Conservation (phyloP, 2,329 filamentous ascomycete species). For the Byssothecium circinans region DNA sequence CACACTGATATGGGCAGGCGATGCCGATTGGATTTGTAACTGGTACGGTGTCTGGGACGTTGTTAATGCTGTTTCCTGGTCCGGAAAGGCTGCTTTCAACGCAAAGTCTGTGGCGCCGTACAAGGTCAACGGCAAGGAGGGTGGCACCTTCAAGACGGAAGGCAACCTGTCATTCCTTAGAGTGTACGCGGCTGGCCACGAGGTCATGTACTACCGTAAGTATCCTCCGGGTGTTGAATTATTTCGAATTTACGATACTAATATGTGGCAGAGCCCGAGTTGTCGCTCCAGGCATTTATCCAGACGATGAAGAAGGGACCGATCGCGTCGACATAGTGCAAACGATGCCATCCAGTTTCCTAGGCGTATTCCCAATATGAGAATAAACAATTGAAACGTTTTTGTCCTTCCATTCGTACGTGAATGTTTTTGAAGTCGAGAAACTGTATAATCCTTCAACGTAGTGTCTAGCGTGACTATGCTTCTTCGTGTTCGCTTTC, state of each 20-base stretch:
- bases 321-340: constrained; percentile 39
- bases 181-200: constrained; percentile 50
- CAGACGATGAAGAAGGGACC: constrained; percentile 48
- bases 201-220: constrained; percentile 53
- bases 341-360: background rate
- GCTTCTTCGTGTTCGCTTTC: too few species aligned
- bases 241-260: background rate
- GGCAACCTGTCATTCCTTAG: constrained; percentile 61
- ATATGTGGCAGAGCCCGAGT: constrained; percentile 36
- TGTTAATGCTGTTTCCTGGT: constrained; percentile 39
- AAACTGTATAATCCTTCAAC: too few species aligned
- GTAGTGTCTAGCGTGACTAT: too few species aligned
- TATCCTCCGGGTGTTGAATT: background rate
- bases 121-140: constrained; percentile 50
- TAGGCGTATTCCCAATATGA: background rate
- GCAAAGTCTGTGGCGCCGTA: constrained; percentile 46
- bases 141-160: constrained; percentile 62
- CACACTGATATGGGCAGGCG: constrained; percentile 44
- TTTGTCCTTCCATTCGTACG: too few species aligned
- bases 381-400: background rate
- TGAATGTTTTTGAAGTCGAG: too few species aligned
- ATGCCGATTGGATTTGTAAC: constrained; percentile 48
- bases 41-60: constrained; percentile 46
- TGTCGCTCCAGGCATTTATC: constrained; percentile 51
- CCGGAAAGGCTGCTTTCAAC: constrained; percentile 45